phyloP scores from a whole-genome alignment of 164 flowering plant species.

The Kalanchoe fedtschenkoi region DNA sequence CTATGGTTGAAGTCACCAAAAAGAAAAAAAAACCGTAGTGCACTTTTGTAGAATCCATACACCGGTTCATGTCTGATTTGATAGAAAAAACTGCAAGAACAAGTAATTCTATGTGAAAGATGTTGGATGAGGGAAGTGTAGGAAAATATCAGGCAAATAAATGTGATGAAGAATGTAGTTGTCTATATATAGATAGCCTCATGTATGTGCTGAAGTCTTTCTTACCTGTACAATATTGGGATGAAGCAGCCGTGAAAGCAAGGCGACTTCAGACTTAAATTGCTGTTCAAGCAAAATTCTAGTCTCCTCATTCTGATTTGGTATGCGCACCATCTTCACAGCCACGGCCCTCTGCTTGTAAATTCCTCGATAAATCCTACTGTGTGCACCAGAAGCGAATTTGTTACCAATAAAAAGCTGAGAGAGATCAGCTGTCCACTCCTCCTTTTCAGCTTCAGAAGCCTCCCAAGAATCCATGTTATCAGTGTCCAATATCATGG shows the following conservation, averaged over 20 bases:
- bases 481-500: constrained; percentile 76
- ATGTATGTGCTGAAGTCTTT: background rate
- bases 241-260: constrained; percentile 84
- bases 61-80: too few species aligned
- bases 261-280: constrained; percentile 76
- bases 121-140: too few species aligned
- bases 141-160: too few species aligned
- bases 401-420: constrained; percentile 91
- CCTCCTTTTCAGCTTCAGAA: constrained; percentile 48
- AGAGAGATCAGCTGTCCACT: constrained; percentile 92
- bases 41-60: too few species aligned
- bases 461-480: constrained; percentile 60
- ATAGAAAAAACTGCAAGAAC: too few species aligned
- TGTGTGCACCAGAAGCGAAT: constrained; percentile 91
- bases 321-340: constrained; percentile 84
- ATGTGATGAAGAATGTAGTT: too few species aligned
- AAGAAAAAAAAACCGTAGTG: too few species aligned
- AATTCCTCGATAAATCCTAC: constrained; percentile 85
- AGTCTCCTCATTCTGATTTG: constrained; percentile 66
- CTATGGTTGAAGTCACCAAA: too few species aligned
- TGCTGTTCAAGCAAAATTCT: constrained; percentile 60
- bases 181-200: too few species aligned
- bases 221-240: constrained; percentile 86
- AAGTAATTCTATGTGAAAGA: too few species aligned
- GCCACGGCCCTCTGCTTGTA: constrained; percentile 97